Base-by-base conservation (phyloP, 108 stramenopile genomes). In the Fragilariopsis cylindrus region DNA sequence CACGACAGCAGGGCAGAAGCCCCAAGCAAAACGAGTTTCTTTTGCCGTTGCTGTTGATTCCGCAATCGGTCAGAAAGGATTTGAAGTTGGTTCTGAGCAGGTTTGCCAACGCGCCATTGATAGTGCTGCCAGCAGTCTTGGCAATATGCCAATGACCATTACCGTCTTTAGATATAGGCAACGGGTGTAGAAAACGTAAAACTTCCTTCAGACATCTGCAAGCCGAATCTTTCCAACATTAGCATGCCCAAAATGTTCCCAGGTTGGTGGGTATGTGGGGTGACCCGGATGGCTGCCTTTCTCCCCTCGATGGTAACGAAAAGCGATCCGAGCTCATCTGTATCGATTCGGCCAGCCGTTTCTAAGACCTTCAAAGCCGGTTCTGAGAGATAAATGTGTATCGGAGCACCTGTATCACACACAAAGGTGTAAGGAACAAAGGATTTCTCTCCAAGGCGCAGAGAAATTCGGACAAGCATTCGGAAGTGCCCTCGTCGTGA, bases 121-220 rank as follows among this genome's bases (percentile, higher is more conserved):
- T 40, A 6, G 53, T 43, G 9, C 71, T 76, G 4, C 80, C 80
- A 40, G 52, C 80, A 3, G 80, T 81, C 50, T 82, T 80, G 48
- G 85, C 82, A 48, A 82, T 76, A 46, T 85, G 79, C 1, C 82
- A 11, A 45, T 82, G 85, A 3, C 76, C 80, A 52, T 70, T 30
- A 30, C 30, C 30, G 30, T 30, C 30, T 30, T 30, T 30, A 30
- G 30, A 30, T 2, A 30, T 30, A 30, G 30, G 30, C 30, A 30
- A 30, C 30, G 30, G 30, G 30, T 30, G 30, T 30, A 30, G 30
- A 30, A 30, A 30, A 30, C 30, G 30, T 30, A 30, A 30, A 30
- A 30, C 30, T 30, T 30, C 30, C 30, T 30, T 30, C 30, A 30
- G 30, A 30, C 30, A 30, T 30, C 30, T 30, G 30, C 30, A 30